Evolutionary conservation across 2,329 filamentous ascomycete species (phyloP).

Genomic region (Lasiodiplodia sp.): DNA sequence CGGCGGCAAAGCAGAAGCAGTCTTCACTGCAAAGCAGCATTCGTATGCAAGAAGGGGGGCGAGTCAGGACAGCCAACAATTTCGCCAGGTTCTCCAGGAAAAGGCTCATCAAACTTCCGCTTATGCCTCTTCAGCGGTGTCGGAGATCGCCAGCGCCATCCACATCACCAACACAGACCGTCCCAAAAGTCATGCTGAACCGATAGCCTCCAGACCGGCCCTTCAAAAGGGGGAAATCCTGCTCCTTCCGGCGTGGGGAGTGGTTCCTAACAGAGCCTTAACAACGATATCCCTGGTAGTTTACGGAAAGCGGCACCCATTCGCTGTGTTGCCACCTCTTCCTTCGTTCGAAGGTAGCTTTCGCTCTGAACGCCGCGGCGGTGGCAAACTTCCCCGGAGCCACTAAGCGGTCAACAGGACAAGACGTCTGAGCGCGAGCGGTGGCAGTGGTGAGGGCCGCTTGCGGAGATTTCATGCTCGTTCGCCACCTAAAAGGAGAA

Average conservation of each 20-base stretch:
- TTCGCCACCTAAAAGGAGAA: background rate
- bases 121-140: background rate
- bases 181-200: background rate
- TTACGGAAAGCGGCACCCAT: background rate
- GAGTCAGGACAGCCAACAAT: background rate
- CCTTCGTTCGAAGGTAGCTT: background rate
- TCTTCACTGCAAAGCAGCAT: background rate
- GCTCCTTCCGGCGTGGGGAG: background rate
- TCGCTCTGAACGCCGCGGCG: background rate
- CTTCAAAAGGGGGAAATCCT: background rate
- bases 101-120: background rate
- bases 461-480: background rate
- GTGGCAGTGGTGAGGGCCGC: background rate
- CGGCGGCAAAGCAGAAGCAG: background rate
- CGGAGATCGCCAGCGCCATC: background rate
- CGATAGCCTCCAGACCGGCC: background rate
- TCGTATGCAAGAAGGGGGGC: background rate
- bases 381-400: background rate
- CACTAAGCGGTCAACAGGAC: background rate
- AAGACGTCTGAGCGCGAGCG: background rate
- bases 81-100: background rate
- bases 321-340: background rate
- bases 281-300: background rate
- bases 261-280: too few species aligned
- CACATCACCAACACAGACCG: background rate